Evolutionary conservation across 2,329 filamentous ascomycete genomes (phyloP).

Genomic region (Sclerotinia nivalis): DNA sequence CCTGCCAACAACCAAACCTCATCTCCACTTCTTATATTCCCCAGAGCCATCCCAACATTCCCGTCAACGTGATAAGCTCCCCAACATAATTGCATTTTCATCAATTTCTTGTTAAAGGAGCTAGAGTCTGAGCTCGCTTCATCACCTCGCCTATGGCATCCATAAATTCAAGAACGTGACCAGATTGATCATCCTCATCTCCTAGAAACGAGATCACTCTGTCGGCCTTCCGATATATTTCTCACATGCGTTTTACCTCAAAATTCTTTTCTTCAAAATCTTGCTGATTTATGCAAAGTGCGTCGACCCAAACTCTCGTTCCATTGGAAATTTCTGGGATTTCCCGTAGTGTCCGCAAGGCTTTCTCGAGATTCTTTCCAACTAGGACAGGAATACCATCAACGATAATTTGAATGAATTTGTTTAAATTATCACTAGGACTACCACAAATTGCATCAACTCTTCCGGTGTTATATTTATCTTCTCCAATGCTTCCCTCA

Average conservation of each 20-base stretch:
- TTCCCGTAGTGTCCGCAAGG: not conserved
- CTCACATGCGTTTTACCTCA: not conserved
- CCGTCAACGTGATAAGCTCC: not conserved
- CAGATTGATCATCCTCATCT: not conserved
- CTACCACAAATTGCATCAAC: not conserved
- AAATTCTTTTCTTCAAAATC: not conserved
- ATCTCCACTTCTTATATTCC: not conserved
- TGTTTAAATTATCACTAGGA: not conserved
- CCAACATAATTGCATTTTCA: not conserved
- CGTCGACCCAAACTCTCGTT: constrained; percentile 1
- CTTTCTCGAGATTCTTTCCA: not conserved
- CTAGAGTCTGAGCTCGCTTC: not conserved
- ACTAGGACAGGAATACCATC: not conserved
- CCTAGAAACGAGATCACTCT: not conserved
- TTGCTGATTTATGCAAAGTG: not conserved
- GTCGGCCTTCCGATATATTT: not conserved
- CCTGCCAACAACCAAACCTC: not conserved
- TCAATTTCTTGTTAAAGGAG: no score
- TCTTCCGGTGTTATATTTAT: not conserved
- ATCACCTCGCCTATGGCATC: not conserved
- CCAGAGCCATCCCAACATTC: not conserved
- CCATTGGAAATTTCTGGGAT: not conserved
- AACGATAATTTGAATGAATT: not conserved
- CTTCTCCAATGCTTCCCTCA: not conserved
- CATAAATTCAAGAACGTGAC: not conserved